Evolutionary conservation across 2,329 filamentous ascomycete species (phyloP).

Genomic region (Penicillium sp.): DNA sequence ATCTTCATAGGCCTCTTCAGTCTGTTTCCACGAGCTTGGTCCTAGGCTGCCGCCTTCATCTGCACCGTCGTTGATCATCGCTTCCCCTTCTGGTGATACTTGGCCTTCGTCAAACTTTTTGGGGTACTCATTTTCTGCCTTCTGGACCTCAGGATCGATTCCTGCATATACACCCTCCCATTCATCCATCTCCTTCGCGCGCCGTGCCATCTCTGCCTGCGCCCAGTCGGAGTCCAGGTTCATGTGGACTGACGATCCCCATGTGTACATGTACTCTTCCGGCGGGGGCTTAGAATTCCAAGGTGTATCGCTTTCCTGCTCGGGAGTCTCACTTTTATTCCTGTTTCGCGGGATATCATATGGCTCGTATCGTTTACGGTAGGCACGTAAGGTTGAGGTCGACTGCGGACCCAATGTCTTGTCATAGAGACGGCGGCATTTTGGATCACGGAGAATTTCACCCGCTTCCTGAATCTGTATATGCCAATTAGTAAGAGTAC

Average conservation of each 20-base stretch:
- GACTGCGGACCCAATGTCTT: background rate
- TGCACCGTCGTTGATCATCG: background rate
- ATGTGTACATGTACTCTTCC: slow-evolving; percentile 30
- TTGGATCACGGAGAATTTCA: slow-evolving; percentile 34
- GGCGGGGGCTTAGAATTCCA: background rate
- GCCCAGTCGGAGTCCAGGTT: slow-evolving; percentile 25
- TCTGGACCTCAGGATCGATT: slow-evolving; percentile 3
- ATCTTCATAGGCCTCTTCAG: background rate
- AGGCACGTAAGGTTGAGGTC: background rate
- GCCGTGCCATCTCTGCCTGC: slow-evolving; percentile 17
- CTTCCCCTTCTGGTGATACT: background rate
- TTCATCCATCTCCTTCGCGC: background rate
- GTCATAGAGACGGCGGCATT: slow-evolving; percentile 25
- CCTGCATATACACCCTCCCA: slow-evolving; percentile 13
- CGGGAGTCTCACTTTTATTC: too few species aligned
- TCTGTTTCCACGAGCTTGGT: too few species aligned
- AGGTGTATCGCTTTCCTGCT: background rate
- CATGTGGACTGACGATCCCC: slow-evolving; percentile 33
- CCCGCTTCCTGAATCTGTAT: slow-evolving; percentile 34
- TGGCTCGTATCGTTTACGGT: background rate
- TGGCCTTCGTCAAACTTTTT: background rate
- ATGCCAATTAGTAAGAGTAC: background rate
- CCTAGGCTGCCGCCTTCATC: background rate
- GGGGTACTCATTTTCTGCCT: background rate
- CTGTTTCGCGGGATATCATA: background rate